These are phyloP conservation scores for Amanita pseudoporphyria DNA, from an alignment of 768 basidiomycete genomes.

Conservation along the genomic window DNA sequence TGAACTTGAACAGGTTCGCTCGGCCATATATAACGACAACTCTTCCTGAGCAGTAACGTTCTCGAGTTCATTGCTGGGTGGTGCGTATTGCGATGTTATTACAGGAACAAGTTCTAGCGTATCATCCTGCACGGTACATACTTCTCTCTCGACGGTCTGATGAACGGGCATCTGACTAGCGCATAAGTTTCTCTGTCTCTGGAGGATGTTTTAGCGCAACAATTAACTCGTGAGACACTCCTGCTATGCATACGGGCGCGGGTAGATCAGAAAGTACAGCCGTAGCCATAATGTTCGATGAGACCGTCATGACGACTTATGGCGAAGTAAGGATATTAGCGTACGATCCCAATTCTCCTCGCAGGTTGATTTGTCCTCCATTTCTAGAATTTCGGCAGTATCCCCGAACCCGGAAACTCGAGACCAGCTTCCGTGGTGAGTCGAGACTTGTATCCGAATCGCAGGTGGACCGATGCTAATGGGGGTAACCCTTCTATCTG, in stretches of 20 bases:
- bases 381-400: conserved; percentile 44
- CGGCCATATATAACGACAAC: too few relatives aligned
- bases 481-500: conserved; percentile 31
- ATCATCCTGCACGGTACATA: too few relatives aligned
- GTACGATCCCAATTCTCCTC: not conserved
- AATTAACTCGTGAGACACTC: conserved; percentile 35
- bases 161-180: not conserved
- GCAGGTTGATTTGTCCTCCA: not conserved
- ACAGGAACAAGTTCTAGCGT: too few relatives aligned
- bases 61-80: too few relatives aligned
- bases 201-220: conserved; percentile 25
- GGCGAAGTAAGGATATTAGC: conserved; percentile 37
- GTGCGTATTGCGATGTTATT: too few relatives aligned
- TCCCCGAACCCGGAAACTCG: conserved; percentile 48
- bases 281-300: conserved; percentile 39
- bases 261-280: conserved; percentile 10
- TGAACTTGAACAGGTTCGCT: too few relatives aligned
- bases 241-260: conserved; percentile 42
- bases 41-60: too few relatives aligned
- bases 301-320: conserved; percentile 44
- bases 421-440: conserved; percentile 34
- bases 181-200: not conserved
- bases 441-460: not conserved
- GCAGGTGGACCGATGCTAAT: not conserved
- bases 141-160: too few relatives aligned